Base-by-base conservation (phyloP, 108 stramenopile genomes). In the Pseudonitzschia multiseries region DNA sequence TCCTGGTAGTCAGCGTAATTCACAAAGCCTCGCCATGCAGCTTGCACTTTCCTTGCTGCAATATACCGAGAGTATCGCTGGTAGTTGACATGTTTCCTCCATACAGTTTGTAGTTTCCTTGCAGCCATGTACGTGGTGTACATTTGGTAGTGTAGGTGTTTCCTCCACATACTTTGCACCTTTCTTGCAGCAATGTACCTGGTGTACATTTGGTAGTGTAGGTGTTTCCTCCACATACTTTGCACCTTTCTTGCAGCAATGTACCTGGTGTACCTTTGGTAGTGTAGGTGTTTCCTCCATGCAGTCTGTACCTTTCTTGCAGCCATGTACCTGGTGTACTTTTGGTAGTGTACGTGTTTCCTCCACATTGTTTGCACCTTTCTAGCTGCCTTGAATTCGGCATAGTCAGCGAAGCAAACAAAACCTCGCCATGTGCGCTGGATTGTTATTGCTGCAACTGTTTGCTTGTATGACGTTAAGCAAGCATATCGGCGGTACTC, bases 341-440 rank as follows among this genome's bases (percentile, higher is more conserved):
- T 50, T 5, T 21, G 21, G 32, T 29, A 51, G 8, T 13, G 20
- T 31, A 50, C 46, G 44, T 57, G 69, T 33, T 70, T 71, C 41
- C 81, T 54, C 84, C 84, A 81, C 26, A 18, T 26, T 9, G 68
- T 62, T 27, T 69, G 68, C 6, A 69, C 27, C 29, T 26, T 20
- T 14, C 68, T 36, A 8, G 31, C 68, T n/a, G 68, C 27, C 52
- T 52, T 15, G 20, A 26, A 52, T 31, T 69, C 68, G 8, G 52
- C 24, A 20, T 69, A 69, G 41, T 77, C 74, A 5, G 80, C 65
- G 46, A 50, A 81, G 8, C 81, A 72, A 36, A 70, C 71, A 50
- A 79, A 79, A 22, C 81, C 76, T 62, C 88, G 66, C 83, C 85
- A 89, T 22, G 68, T 26, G n/a, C 65, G 44, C 64, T 84, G 83